Evolutionary conservation across 106 monocot species (phyloP), one percentile per base, ranked within the genome.

Genomic region (Platanthera zijinensis): DNA sequence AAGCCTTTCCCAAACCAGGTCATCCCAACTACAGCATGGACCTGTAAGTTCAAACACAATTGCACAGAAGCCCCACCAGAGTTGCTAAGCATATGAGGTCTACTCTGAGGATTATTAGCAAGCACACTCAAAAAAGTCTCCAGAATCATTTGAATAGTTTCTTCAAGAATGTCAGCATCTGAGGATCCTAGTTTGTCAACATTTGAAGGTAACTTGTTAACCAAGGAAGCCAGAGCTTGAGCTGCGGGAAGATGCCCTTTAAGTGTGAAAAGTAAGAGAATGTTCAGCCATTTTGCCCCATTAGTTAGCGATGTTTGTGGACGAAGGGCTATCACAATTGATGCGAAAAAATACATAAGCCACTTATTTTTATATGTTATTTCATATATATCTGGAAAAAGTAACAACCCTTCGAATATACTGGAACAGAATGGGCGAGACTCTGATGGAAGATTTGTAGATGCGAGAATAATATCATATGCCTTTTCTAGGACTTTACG

Each of bases 1-100:
- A 99, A 80, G 56, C 90, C 86, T 82, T 99, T 99, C 10, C 94
- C 99, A 73, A 99, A 76, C 94, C 94, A 99, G 81, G 90, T 84
- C 30, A 99, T 69, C n/a, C 94, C 94, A 80, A 69, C 52, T n/a
- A 94, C 12, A 74, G 78, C 78, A 74, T 83, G 69, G 8, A 77
- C 76, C 70, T 83, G 74, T 5, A 77, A 72, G 57, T 45, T 81
- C 30, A 11, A 8, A 12, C 48, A 47, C 54, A 66, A 75, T 18
- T 47, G 61, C 61, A 39, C 14, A 54, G 7, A 13, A 53, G 4
- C 28, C 7, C 39, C 59, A 21, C 75, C 51, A 61, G 48, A 72
- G 63, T 15, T 51, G 75, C 74, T 69, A 17, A 52, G 14, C 48
- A 72, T 50, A 54, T 13, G 50, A 52, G 39, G 76, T 66, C 56